Conservation (phyloP, 2,329 filamentous ascomycete species). For the Chrysoporthe puriensis region DNA sequence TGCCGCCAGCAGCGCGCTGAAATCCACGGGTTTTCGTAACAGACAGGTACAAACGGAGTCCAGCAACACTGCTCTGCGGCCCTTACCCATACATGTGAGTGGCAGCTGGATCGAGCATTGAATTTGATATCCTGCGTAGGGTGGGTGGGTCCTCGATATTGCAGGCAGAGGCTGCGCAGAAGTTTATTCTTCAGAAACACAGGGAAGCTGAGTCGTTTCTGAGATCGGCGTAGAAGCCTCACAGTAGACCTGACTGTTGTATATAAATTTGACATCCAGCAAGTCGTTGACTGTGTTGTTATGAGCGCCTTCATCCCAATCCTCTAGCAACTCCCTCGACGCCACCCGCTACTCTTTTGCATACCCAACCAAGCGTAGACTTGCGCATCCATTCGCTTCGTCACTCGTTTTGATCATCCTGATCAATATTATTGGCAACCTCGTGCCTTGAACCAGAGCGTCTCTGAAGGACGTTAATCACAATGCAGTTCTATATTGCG, state of each 20-base stretch:
- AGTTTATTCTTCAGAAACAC: slow-evolving; percentile 16
- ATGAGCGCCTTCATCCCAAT: background rate
- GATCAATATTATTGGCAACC: background rate
- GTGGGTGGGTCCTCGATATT: slow-evolving; percentile 12
- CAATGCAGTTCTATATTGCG: slow-evolving; percentile 19
- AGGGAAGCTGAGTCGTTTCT: slow-evolving; percentile 23
- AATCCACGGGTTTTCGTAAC: background rate
- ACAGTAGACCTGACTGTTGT: background rate
- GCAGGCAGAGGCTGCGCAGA: slow-evolving; percentile 22
- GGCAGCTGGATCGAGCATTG: background rate
- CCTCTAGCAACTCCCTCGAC: background rate
- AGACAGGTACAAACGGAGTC: background rate
- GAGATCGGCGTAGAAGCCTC: background rate
- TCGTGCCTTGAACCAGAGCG: background rate
- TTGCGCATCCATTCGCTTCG: background rate
- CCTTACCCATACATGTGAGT: background rate
- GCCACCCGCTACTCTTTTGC: background rate
- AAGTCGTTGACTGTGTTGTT: background rate
- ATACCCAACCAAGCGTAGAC: background rate
- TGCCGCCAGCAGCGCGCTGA: background rate
- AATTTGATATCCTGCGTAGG: background rate
- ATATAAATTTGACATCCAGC: slow-evolving; percentile 1
- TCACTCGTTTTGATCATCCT: background rate
- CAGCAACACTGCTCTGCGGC: background rate
- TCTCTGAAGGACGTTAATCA: background rate